Evolutionary conservation across 1,284 basidiomycete genomes (phyloP).

Genomic region (Pascua sp.): DNA sequence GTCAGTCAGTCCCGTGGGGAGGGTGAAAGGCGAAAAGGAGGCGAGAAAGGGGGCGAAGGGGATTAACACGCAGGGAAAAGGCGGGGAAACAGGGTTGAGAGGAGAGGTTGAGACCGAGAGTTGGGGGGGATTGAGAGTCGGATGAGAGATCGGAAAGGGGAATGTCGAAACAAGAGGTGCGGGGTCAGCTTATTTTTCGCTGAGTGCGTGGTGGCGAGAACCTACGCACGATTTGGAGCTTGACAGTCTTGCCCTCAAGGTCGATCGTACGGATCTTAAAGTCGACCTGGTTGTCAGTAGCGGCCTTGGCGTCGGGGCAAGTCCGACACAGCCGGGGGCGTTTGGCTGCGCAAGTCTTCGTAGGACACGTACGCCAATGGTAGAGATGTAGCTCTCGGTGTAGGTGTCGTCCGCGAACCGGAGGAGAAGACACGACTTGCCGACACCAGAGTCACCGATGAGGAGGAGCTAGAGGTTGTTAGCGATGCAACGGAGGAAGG

Average conservation of each 20-base stretch:
- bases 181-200: conserved; percentile 26
- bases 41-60: neutral
- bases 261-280: conserved; percentile 99
- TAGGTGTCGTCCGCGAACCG: conserved; percentile 99
- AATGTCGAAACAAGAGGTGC: conserved; percentile 12
- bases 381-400: conserved; percentile 98
- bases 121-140: conserved; percentile 10
- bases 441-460: conserved; percentile 83
- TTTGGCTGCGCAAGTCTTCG: conserved; percentile 92
- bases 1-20: conserved; percentile 14
- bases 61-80: neutral
- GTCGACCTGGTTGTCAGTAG: conserved; percentile 58
- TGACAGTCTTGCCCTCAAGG: conserved; percentile 98
- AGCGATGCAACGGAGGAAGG: neutral
- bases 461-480: conserved; percentile 57
- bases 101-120: conserved; percentile 2
- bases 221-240: conserved; percentile 89
- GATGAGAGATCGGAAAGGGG: conserved; percentile 8
- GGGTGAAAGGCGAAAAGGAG: conserved; percentile 1
- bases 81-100: neutral
- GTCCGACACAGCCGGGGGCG: conserved; percentile 95
- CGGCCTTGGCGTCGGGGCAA: conserved; percentile 8
- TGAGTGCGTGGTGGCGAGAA: conserved; percentile 25
- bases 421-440: conserved; percentile 94
- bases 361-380: conserved; percentile 68